phyloP scores from a whole-genome alignment of 345 rosid genomes.

The Eucalyptus pauciflora region DNA sequence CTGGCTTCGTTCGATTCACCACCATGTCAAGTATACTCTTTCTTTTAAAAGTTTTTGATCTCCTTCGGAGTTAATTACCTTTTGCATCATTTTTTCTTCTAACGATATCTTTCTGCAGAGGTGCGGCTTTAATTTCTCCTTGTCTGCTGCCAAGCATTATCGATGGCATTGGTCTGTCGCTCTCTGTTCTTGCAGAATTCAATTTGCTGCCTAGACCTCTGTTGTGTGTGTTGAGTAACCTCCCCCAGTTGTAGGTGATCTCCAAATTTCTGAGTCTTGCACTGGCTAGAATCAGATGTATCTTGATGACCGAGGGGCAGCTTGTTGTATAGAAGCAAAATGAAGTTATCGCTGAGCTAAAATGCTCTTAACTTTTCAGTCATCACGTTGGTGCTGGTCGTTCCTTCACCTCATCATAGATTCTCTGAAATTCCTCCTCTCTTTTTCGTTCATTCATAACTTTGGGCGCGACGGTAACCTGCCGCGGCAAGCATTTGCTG shows the following conservation, averaged over 20 bases:
- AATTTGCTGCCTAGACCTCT: neutral
- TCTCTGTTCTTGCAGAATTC: neutral
- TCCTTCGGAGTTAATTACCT: neutral
- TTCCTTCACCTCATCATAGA: neutral
- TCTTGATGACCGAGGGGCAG: neutral
- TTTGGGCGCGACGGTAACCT: neutral
- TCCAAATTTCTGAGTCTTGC: neutral
- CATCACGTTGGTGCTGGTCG: neutral
- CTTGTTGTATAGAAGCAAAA: neutral
- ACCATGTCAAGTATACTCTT: neutral
- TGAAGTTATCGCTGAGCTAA: neutral
- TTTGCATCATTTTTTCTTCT: neutral
- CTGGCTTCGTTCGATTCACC: neutral
- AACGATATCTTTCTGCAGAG: neutral
- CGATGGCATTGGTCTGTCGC: neutral
- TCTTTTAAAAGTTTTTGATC: neutral
- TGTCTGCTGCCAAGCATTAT: neutral
- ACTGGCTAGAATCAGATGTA: neutral
- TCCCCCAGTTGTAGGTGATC: neutral
- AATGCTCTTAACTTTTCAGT: neutral
- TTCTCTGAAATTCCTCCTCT: neutral
- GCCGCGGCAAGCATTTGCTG: neutral
- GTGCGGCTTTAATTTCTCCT: neutral
- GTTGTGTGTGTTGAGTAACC: neutral
- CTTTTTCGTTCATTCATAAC: neutral